phyloP scores from a whole-genome alignment of 1,284 basidiomycete genomes.

The Porogramme epimiltina region DNA sequence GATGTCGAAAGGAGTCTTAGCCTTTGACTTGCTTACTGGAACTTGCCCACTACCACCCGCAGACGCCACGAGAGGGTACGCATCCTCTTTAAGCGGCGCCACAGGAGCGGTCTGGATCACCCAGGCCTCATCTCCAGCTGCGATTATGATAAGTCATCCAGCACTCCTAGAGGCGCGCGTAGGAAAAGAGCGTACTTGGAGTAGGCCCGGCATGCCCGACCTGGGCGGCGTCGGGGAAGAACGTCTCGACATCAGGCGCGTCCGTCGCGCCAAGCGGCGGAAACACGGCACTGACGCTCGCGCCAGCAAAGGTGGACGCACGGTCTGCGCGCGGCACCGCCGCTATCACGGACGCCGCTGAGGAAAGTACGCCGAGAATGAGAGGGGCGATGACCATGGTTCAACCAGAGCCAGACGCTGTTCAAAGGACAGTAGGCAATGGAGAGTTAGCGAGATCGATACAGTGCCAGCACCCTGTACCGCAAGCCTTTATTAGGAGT shows the following conservation, averaged over 20 bases:
- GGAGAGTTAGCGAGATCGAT: too few relatives aligned
- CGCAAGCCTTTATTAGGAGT: too few relatives aligned
- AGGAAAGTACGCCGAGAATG: too few relatives aligned
- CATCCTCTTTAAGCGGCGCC: slow-evolving; percentile 23
- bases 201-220: slow-evolving; percentile 34
- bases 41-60: slow-evolving; percentile 13
- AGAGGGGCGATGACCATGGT: too few relatives aligned
- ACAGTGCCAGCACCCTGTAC: too few relatives aligned
- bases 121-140: slow-evolving; percentile 30
- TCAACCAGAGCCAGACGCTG: too few relatives aligned
- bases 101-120: slow-evolving; percentile 31
- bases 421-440: too few relatives aligned
- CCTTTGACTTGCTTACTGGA: slow-evolving; percentile 3
- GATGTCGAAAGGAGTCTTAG: slow-evolving; percentile 23
- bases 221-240: slow-evolving; percentile 29
- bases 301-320: slow-evolving; percentile 30
- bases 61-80: slow-evolving; percentile 25
- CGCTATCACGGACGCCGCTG: too few relatives aligned
- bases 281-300: slow-evolving; percentile 29
- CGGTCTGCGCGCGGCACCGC: too few relatives aligned
- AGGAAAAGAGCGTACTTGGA: slow-evolving; percentile 28
- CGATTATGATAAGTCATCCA: neutral
- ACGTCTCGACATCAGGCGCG: slow-evolving; percentile 24
- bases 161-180: neutral
- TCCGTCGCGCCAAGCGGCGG: slow-evolving; percentile 29